These are phyloP conservation scores for Aspergillus oerlinghausenensis DNA, from an alignment of 2,329 filamentous ascomycete genomes.

Conservation along the genomic window DNA sequence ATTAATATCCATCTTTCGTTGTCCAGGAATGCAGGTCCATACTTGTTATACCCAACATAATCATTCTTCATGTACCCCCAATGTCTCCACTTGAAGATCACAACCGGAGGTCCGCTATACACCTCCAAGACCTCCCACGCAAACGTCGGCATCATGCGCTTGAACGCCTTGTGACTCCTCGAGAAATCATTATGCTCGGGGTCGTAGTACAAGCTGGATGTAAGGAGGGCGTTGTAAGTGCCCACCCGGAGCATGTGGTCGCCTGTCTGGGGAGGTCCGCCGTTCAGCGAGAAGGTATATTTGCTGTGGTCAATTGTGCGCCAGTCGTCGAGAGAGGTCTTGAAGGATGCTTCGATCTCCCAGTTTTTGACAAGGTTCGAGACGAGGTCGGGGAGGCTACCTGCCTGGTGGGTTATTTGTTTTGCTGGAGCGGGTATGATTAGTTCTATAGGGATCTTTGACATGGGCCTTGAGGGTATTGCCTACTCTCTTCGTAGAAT, in stretches of 20 bases:
- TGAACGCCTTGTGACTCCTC: constrained; percentile 65
- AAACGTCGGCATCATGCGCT: constrained; percentile 68
- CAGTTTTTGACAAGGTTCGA: constrained; percentile 70
- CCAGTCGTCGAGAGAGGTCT: constrained; percentile 58
- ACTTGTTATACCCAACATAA: constrained; percentile 62
- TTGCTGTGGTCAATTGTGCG: constrained; percentile 57
- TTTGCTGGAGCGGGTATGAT: constrained; percentile 45
- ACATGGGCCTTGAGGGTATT: background rate
- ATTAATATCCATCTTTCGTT: background rate
- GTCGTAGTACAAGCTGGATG: constrained; percentile 60
- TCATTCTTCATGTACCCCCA: constrained; percentile 65
- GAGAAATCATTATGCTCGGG: constrained; percentile 59
- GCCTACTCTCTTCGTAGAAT: constrained; percentile 54
- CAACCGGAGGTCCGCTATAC: constrained; percentile 59
- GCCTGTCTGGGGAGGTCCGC: constrained; percentile 51
- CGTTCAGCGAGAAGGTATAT: constrained; percentile 63
- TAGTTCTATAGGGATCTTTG: background rate
- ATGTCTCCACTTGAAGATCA: constrained; percentile 63
- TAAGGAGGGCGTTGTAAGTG: constrained; percentile 65
- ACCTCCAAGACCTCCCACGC: constrained; percentile 68
- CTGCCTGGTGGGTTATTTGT: constrained; percentile 50
- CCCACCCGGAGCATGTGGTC: constrained; percentile 64
- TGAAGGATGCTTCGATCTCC: constrained; percentile 68
- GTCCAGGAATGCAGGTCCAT: constrained; percentile 19
- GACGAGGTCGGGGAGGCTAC: constrained; percentile 57